phyloP scores from a whole-genome alignment of 495 filamentous ascomycete genomes.

The Staphylotrichum tortipilum region DNA sequence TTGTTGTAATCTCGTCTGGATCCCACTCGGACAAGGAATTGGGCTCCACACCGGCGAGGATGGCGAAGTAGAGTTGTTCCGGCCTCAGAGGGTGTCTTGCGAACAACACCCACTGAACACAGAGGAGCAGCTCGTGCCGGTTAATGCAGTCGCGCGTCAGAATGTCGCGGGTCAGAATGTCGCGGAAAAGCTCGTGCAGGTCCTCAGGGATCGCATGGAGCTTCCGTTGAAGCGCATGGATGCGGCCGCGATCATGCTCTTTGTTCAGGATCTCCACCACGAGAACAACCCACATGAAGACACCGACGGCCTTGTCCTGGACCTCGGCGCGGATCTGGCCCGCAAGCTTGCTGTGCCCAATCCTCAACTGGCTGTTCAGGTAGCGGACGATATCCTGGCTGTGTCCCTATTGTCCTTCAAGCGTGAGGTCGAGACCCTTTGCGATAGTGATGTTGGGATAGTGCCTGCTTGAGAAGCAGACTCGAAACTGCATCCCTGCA shows the following conservation, averaged over 20 bases:
- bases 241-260: slow-evolving; percentile 25
- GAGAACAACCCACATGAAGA: slow-evolving; percentile 44
- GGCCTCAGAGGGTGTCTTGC: slow-evolving; percentile 23
- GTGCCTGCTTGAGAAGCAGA: slow-evolving; percentile 45
- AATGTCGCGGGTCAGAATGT: slow-evolving; percentile 31
- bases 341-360: slow-evolving; percentile 9
- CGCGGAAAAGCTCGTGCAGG: slow-evolving; percentile 27
- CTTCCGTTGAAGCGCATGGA: slow-evolving; percentile 8
- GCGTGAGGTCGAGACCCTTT: slow-evolving; percentile 21
- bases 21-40: slow-evolving; percentile 9
- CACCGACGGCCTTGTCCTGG: slow-evolving; percentile 31
- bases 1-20: neutral
- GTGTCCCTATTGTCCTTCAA: slow-evolving; percentile 22
- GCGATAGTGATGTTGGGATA: slow-evolving; percentile 38
- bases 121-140: slow-evolving; percentile 25
- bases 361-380: slow-evolving; percentile 18
- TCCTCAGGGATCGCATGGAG: slow-evolving; percentile 27
- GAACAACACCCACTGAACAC: slow-evolving; percentile 35
- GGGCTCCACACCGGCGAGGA: slow-evolving; percentile 23
- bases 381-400: slow-evolving; percentile 19
- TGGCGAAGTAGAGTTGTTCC: slow-evolving; percentile 31
- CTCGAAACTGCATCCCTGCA: slow-evolving; percentile 8
- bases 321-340: slow-evolving; percentile 24
- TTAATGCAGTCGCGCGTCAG: slow-evolving; percentile 25
- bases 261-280: slow-evolving; percentile 39